Evolutionary conservation across 169 alveolate genomes (phyloP), one percentile per base, ranked within the genome.

Genomic region (Eimeria praecox): DNA sequence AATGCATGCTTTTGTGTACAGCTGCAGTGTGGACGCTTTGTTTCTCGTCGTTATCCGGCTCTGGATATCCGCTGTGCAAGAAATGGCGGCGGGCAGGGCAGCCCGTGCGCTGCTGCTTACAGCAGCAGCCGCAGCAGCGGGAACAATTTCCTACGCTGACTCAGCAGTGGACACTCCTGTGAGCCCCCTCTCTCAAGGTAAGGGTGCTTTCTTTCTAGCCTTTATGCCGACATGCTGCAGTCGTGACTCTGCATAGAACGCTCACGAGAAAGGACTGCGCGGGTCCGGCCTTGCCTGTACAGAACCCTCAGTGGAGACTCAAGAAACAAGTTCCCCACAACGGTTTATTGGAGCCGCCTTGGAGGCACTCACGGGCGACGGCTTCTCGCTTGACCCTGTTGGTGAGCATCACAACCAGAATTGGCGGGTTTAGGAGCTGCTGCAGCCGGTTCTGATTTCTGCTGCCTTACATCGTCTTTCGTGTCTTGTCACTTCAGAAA

Each of bases 81-180:
- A 9, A 59, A 85, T 85, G 92, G 92, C 54, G 52, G 62, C 92
- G 44, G 92, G 92, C 40, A 64, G 78, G 44, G 78, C 59, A 85
- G 92, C 92, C 78, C 92, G 92, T 12, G 92, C 92, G 80, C 92
- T 85, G 92, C 80, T 85, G 78, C 92, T 85, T 42, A 52, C 92
- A 5, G 92, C 92, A 52, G 78, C 78, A 56, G 77, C 92, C 16
- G 92, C 59, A 18, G 78, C 92, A 59, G 52, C 56, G 16, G 86
- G 38, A 24, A 46, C 78, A 69, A 49, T 52, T 52, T 33, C 92
- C 38, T 5, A 24, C 54, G 80, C 78, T 14, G 80, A 59, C 22
- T 30, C 92, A 33, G 40, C 35, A 14, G 75, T 46, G 33, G 92
- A 85, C 78, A 85, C 78, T 22, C 92, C 75, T 33, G 92, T 85